A percentile compares a stretch with the other conserved stretches of the same genome.
Conservation (phyloP, 148 eudicot genomes). For the Spergularia marina region DNA sequence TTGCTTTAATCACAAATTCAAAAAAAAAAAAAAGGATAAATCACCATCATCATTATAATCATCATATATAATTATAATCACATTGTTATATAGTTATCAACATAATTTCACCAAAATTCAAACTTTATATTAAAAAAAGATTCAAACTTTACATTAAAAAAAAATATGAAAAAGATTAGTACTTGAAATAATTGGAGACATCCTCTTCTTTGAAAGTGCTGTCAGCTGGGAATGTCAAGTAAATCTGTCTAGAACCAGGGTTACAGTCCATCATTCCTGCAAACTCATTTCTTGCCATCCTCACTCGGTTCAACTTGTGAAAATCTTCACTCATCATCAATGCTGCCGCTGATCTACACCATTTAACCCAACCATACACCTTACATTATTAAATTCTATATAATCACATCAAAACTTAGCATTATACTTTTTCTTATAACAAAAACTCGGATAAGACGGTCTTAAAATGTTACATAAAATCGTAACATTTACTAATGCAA, state of each 20-base stretch:
- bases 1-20: conserved; percentile 51
- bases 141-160: background rate
- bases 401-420: background rate
- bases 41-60: background rate
- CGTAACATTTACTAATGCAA: background rate
- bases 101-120: background rate
- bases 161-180: background rate
- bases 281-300: conserved; percentile 60
- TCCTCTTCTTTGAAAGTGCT: conserved; percentile 93
- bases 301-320: conserved; percentile 50
- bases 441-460: background rate
- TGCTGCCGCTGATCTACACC: conserved; percentile 74
- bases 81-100: background rate
- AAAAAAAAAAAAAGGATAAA: conserved; percentile 9
- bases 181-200: conserved; percentile 87
- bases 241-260: conserved; percentile 71
- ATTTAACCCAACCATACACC: background rate
- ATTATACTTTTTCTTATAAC: background rate
- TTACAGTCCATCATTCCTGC: conserved; percentile 40
- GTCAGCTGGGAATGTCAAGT: conserved; percentile 93
- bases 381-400: background rate
- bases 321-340: conserved; percentile 70
- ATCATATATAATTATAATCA: background rate
- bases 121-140: no score
- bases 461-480: background rate